phyloP scores from a whole-genome alignment of 2,329 filamentous ascomycete species.

The Colletotrichum siamense region DNA sequence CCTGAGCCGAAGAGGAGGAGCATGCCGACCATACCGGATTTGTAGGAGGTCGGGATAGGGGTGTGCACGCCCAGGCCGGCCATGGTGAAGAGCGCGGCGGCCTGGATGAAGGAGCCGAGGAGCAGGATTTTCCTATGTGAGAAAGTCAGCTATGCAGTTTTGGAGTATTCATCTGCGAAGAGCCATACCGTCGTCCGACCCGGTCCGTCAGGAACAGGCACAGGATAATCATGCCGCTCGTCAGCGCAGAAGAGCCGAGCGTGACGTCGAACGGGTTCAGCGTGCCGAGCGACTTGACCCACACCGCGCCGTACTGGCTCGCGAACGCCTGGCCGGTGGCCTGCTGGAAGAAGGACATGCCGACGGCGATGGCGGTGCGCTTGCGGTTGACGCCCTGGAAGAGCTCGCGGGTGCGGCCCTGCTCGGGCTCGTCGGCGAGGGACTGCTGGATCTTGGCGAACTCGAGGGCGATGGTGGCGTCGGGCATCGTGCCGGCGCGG shows the following conservation, averaged over 20 bases:
- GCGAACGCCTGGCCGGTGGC: conserved; percentile 25
- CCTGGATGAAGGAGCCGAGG: neutral
- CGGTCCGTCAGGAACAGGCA: conserved; percentile 9
- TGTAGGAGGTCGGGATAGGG: conserved; percentile 20
- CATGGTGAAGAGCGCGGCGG: conserved; percentile 13
- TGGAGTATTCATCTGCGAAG: rapidly evolving
- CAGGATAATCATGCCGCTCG: neutral
- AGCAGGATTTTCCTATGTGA: neutral
- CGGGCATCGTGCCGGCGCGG: conserved; percentile 25
- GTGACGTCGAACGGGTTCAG: conserved; percentile 32
- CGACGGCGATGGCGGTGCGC: conserved; percentile 30
- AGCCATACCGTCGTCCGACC: conserved; percentile 7
- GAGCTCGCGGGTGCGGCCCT: conserved; percentile 28
- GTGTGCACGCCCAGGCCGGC: conserved; percentile 21
- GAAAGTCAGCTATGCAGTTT: neutral
- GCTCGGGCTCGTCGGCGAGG: conserved; percentile 13
- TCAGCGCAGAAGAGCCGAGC: conserved; percentile 5
- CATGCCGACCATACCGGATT: conserved; percentile 37
- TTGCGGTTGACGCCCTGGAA: conserved; percentile 28
- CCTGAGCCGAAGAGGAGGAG: conserved; percentile 35
- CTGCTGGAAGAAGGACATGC: conserved; percentile 27
- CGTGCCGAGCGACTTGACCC: conserved; percentile 31
- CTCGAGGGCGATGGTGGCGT: conserved; percentile 28
- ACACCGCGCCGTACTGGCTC: conserved; percentile 28
- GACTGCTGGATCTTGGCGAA: conserved; percentile 17